These are phyloP conservation scores for Hypoxylon sp. DNA, from an alignment of 2,329 filamentous ascomycete species.

Conservation along the genomic window DNA sequence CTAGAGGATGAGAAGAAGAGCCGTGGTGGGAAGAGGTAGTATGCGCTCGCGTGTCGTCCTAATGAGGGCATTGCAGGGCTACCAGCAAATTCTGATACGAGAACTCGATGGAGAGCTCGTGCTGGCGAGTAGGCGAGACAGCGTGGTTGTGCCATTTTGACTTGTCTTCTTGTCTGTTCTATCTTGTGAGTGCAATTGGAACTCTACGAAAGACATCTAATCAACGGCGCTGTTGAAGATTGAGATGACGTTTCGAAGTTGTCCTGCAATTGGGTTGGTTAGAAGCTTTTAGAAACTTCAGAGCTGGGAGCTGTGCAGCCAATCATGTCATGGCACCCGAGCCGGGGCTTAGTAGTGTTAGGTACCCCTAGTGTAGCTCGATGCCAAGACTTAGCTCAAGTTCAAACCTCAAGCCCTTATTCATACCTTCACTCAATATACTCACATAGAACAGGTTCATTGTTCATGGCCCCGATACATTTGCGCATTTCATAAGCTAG, in stretches of 20 bases:
- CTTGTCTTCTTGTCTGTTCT: not conserved
- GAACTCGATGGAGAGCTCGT: constrained; percentile 48
- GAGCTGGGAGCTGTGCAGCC: constrained; percentile 35
- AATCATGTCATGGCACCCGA: constrained; percentile 30
- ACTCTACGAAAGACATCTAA: not conserved
- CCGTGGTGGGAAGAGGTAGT: constrained; percentile 38
- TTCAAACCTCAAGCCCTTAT: not conserved
- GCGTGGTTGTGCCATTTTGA: constrained; percentile 46
- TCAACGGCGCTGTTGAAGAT: not conserved
- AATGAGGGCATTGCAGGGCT: constrained; percentile 16
- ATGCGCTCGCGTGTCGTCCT: constrained; percentile 11
- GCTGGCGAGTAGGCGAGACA: constrained; percentile 47
- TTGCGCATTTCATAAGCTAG: not conserved
- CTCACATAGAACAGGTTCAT: not conserved
- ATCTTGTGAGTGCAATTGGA: not conserved
- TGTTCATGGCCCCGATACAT: not conserved
- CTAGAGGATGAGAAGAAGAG: constrained; percentile 39
- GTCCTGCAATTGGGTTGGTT: constrained; percentile 16
- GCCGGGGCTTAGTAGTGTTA: not conserved
- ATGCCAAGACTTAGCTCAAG: constrained; percentile 16
- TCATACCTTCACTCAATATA: not conserved
- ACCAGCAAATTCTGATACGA: constrained; percentile 44
- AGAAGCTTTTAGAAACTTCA: constrained; percentile 7
- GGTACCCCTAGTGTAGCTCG: too few species aligned
- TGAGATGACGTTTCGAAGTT: constrained; percentile 1